Conservation (phyloP, 2,329 filamentous ascomycete genomes). For the Diplodia seriata region DNA sequence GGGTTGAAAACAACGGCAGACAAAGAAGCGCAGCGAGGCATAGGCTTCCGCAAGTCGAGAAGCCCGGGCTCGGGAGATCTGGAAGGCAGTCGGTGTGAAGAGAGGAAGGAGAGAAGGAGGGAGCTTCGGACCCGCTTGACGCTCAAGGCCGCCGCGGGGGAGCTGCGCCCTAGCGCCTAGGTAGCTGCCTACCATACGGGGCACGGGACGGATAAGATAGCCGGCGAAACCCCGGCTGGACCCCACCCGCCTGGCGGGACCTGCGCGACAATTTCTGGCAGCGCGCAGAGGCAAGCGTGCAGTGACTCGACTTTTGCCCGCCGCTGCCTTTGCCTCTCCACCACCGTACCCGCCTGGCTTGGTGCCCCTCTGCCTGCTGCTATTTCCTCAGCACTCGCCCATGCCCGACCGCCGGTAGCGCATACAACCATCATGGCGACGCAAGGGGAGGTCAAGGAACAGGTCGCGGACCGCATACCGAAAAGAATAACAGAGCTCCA, state of each 20-base stretch:
- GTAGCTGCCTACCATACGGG: slow-evolving; percentile 10
- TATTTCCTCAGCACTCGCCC: neutral
- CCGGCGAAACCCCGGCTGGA: slow-evolving; percentile 13
- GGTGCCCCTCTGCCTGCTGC: neutral
- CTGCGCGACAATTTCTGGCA: slow-evolving; percentile 25
- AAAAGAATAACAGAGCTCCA: slow-evolving; percentile 93
- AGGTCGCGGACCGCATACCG: slow-evolving; percentile 85
- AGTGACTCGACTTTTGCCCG: slow-evolving; percentile 23
- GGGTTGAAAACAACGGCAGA: neutral
- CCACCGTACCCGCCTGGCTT: neutral
- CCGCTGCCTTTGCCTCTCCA: neutral
- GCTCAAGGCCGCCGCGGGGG: slow-evolving; percentile 27
- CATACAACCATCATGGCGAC: slow-evolving; percentile 26
- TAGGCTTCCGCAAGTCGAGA: neutral
- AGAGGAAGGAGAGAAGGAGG: slow-evolving; percentile 15
- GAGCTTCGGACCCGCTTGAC: slow-evolving; percentile 9
- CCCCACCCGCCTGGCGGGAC: slow-evolving; percentile 11
- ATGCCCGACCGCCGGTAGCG: slow-evolving; percentile 32
- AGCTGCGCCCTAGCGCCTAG: slow-evolving; percentile 14
- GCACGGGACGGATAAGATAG: slow-evolving; percentile 29
- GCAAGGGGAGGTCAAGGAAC: slow-evolving; percentile 69
- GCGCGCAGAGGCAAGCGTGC: slow-evolving; percentile 3
- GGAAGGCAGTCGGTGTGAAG: neutral
- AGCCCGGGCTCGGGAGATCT: neutral
- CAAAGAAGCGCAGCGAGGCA: slow-evolving; percentile 3